Percentiles rank a stretch among this genome's conserved stretches.
Conservation (phyloP, 148 eudicot genomes). For the Polygonum aviculare region DNA sequence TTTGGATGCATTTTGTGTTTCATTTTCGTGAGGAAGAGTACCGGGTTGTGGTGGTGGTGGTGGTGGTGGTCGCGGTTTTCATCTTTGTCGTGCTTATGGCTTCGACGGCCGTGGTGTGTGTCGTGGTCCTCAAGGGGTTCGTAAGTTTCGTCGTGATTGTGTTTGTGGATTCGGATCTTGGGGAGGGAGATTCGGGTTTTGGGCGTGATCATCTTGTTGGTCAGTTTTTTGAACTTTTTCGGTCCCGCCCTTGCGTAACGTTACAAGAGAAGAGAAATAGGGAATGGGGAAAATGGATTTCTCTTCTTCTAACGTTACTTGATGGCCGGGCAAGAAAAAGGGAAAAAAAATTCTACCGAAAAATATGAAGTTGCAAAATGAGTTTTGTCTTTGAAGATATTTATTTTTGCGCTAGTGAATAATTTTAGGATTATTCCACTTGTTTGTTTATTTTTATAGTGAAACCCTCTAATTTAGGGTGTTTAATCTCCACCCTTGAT, state of each 20-base stretch:
- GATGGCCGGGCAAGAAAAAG: too few species aligned
- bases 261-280: not conserved
- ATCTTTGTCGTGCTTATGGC: not conserved
- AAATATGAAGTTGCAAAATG: not conserved
- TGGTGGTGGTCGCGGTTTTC: not conserved
- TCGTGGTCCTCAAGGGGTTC: not conserved
- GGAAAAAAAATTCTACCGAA: not conserved
- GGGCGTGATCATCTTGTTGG: not conserved
- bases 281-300: too few species aligned
- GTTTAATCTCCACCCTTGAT: not conserved
- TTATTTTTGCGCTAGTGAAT: not conserved
- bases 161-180: not conserved
- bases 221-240: not conserved
- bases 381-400: not conserved
- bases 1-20: not conserved
- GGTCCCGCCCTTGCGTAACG: not conserved
- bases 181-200: slow-evolving; percentile 5
- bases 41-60: not conserved
- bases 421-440: not conserved
- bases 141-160: not conserved
- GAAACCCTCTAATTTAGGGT: not conserved
- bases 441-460: not conserved
- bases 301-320: too few species aligned
- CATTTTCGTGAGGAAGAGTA: not conserved
- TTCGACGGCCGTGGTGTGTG: not conserved